phyloP scores from a whole-genome alignment of 805 yeast species.

The Lipomyces chichibuensis region DNA sequence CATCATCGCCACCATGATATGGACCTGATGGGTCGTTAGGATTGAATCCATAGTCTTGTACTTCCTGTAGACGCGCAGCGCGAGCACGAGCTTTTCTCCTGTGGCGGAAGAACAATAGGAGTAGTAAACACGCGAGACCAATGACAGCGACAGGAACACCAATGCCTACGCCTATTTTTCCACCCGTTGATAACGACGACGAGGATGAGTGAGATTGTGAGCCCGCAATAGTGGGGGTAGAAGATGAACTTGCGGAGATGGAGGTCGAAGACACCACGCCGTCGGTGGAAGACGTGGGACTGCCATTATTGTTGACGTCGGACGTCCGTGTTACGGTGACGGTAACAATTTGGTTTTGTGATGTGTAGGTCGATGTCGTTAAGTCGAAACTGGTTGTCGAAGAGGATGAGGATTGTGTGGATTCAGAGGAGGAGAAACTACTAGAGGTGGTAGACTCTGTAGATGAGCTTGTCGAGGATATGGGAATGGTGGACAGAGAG shows the following conservation, averaged over 20 bases:
- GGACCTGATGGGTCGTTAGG: conserved; percentile 6
- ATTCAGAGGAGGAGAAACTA: background rate
- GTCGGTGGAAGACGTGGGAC: background rate
- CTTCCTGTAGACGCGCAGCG: conserved; percentile 17
- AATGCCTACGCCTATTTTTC: conserved; percentile 32
- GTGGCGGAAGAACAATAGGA: conserved; percentile 17
- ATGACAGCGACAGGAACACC: conserved; percentile 33
- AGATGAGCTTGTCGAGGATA: background rate
- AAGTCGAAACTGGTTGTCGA: background rate
- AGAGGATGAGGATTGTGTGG: background rate
- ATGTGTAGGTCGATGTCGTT: conserved; percentile 12
- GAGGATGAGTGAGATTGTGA: background rate
- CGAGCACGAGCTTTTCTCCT: conserved; percentile 6
- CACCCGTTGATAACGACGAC: conserved; percentile 31
- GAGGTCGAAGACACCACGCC: conserved; percentile 6
- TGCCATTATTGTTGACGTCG: background rate
- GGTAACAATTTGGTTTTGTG: conserved; percentile 19
- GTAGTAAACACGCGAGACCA: conserved; percentile 9
- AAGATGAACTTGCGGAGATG: background rate
- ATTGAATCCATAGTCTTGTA: conserved; percentile 27
- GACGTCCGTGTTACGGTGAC: conserved; percentile 29
- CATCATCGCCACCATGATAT: conserved; percentile 11
- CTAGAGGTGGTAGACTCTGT: conserved; percentile 4
- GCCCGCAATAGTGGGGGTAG: background rate
- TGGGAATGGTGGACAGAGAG: background rate